Conservation (phyloP, 1,284 basidiomycete species). For the Bjerkandera adusta region DNA sequence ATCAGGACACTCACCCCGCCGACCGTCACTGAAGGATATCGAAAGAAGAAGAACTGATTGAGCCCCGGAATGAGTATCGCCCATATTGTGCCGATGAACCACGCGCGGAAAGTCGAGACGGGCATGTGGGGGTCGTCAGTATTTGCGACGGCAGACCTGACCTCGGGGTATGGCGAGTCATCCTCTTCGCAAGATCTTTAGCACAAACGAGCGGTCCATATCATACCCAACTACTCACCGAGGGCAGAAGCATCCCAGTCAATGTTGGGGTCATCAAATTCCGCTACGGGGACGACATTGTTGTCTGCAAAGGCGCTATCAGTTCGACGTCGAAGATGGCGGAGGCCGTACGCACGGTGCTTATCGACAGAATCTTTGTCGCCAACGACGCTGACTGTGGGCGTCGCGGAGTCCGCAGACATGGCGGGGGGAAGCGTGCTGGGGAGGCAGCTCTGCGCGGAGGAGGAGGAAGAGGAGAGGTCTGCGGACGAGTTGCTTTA, state of each 20-base stretch:
- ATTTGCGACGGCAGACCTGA: conserved; percentile 56
- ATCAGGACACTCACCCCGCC: conserved; percentile 19
- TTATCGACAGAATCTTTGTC: too few relatives aligned
- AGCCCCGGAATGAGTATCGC: conserved; percentile 41
- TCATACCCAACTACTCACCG: background rate
- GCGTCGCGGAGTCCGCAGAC: too few relatives aligned
- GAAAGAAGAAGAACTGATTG: conserved; percentile 60
- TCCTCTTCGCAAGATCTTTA: conserved; percentile 29
- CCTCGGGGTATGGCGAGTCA: conserved; percentile 60
- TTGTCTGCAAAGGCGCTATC: too few relatives aligned
- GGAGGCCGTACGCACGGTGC: too few relatives aligned
- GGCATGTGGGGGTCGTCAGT: conserved; percentile 56
- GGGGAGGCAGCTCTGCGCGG: too few relatives aligned
- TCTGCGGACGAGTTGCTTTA: too few relatives aligned
- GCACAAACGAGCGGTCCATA: background rate
- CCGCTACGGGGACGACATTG: conserved; percentile 6
- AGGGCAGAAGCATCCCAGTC: conserved; percentile 3
- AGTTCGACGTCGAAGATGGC: too few relatives aligned
- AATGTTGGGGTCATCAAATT: conserved; percentile 17
- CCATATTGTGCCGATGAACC: conserved; percentile 47
- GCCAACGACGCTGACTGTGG: too few relatives aligned
- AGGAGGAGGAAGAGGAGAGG: too few relatives aligned
- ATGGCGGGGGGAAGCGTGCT: too few relatives aligned
- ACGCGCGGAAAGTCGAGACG: conserved; percentile 49
- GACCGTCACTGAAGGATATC: conserved; percentile 56